Evolutionary conservation across 2,329 filamentous ascomycete species (phyloP).

Genomic region (Sporothrix pallida): DNA sequence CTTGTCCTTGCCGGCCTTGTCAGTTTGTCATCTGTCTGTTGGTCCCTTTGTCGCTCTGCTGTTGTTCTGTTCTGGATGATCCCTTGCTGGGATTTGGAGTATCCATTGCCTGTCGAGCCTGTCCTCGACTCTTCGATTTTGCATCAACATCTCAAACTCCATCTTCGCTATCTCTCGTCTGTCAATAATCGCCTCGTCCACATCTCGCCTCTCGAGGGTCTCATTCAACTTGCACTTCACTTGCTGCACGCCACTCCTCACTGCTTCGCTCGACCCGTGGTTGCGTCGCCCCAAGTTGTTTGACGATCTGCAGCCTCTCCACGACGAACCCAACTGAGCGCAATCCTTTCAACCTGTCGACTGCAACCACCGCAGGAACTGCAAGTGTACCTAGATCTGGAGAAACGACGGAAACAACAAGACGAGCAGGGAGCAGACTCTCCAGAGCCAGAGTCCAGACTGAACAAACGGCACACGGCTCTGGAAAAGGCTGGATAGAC

Average conservation of each 20-base stretch:
- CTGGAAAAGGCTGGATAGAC: too few species aligned
- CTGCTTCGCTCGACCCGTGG: not conserved
- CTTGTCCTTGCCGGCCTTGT: too few species aligned
- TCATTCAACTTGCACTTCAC: not conserved
- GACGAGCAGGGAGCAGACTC: not conserved
- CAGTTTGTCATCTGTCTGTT: not conserved
- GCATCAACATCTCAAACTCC: not conserved
- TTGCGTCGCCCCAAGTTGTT: not conserved
- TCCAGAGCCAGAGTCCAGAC: too few species aligned
- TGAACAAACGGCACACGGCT: not conserved
- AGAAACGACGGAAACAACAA: not conserved
- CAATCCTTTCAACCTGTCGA: not conserved
- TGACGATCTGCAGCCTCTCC: not conserved
- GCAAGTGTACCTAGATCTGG: too few species aligned
- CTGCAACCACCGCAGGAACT: too few species aligned
- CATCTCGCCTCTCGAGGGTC: not conserved
- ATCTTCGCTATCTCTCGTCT: not conserved
- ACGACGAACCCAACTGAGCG: not conserved
- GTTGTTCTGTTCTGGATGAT: constrained; percentile 2
- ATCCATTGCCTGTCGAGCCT: not conserved
- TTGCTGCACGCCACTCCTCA: not conserved
- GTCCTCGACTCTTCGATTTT: not conserved
- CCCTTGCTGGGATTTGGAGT: not conserved
- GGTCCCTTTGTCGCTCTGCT: not conserved
- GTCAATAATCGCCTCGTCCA: not conserved